These are phyloP conservation scores for Nidula microcarpa DNA, from an alignment of 768 basidiomycete genomes.

Conservation along the genomic window DNA sequence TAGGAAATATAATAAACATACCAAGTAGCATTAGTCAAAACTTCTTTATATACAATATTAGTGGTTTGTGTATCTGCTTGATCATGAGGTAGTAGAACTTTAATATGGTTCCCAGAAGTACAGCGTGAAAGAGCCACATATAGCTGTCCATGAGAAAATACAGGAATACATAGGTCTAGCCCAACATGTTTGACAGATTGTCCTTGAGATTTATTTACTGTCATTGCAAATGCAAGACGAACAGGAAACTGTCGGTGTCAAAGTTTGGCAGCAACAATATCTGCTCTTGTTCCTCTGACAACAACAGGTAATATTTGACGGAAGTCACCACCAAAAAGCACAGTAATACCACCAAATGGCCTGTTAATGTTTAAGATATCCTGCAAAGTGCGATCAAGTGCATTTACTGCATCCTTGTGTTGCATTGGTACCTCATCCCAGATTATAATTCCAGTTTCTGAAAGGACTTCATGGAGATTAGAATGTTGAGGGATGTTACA, in stretches of 20 bases:
- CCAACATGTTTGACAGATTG: conserved; percentile 39
- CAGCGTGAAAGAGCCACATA: conserved; percentile 39
- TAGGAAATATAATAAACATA: too few relatives aligned
- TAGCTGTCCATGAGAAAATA: conserved; percentile 42
- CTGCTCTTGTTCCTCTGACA: conserved; percentile 23
- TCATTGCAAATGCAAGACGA: conserved; percentile 36
- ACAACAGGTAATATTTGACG: conserved; percentile 43
- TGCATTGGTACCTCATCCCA: conserved; percentile 25
- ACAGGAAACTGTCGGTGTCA: conserved; percentile 35
- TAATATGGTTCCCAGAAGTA: conserved; percentile 22
- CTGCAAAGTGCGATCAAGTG: conserved; percentile 27
- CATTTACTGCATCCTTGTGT: conserved; percentile 25
- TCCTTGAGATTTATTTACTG: conserved; percentile 44
- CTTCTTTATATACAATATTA: too few relatives aligned
- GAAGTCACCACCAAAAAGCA: conserved; percentile 45
- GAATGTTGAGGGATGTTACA: not conserved
- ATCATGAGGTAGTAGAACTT: conserved; percentile 12
- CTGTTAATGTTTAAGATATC: conserved; percentile 21
- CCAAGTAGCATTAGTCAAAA: too few relatives aligned
- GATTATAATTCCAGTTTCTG: not conserved
- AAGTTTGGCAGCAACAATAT: conserved; percentile 32
- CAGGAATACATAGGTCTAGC: conserved; percentile 26
- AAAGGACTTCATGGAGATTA: not conserved
- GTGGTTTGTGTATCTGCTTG: too few relatives aligned
- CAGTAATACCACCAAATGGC: conserved; percentile 36